phyloP scores from a whole-genome alignment of 108 stramenopile species.

The Nitzschia sp. region DNA sequence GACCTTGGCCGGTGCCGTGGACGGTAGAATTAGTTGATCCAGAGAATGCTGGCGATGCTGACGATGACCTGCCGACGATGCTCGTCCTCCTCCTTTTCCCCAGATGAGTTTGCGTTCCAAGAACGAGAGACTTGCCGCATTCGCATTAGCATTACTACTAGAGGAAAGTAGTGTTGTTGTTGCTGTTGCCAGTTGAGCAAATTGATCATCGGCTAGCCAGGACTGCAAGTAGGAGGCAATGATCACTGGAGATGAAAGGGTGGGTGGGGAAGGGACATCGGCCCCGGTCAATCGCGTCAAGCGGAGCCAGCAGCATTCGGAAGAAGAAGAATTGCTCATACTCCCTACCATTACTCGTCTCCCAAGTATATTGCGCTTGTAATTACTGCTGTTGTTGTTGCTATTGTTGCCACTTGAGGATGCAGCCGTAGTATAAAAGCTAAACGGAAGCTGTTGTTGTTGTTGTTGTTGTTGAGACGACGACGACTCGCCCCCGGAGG shows the following conservation, averaged over 20 bases:
- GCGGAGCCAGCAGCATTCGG: constrained; percentile 47
- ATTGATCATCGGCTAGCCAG: neutral
- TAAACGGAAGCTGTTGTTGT: neutral
- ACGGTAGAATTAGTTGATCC: neutral
- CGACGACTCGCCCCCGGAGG: too few relatives aligned
- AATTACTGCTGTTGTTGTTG: neutral
- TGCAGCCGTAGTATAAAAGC: constrained; percentile 4
- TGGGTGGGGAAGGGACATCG: neutral
- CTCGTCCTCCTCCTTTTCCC: too few relatives aligned
- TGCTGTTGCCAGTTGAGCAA: neutral
- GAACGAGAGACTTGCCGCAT: constrained; percentile 16
- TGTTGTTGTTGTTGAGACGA: too few relatives aligned
- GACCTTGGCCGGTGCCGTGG: neutral
- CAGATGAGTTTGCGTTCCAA: neutral
- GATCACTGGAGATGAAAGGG: neutral
- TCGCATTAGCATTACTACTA: too few relatives aligned
- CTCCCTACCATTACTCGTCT: neutral
- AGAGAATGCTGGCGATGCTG: too few relatives aligned
- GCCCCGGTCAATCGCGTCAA: constrained; percentile 39
- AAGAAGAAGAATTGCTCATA: neutral
- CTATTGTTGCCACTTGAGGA: neutral
- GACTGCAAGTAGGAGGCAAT: constrained; percentile 3
- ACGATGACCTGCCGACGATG: too few relatives aligned
- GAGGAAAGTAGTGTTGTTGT: too few relatives aligned
- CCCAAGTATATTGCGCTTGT: neutral